These are phyloP conservation scores for Caloboletus firmus DNA, from an alignment of 1,284 basidiomycete species.

Conservation along the genomic window DNA sequence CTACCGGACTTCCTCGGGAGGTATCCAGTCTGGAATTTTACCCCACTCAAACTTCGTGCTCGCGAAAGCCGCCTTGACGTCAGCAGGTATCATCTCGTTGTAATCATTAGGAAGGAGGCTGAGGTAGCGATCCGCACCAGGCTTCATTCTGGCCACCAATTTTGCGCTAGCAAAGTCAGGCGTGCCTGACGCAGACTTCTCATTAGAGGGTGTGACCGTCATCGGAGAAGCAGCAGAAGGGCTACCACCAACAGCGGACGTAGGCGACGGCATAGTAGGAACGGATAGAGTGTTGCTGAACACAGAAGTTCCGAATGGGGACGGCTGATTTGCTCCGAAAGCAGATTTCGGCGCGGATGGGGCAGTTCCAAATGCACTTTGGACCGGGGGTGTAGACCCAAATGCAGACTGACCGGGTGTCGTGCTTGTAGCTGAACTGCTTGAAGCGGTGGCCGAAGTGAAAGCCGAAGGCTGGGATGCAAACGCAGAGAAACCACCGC, in stretches of 20 bases:
- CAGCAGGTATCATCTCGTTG: conserved; percentile 49
- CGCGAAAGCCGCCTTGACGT: conserved; percentile 59
- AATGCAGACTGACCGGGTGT: conserved; percentile 32
- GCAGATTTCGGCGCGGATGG: conserved; percentile 27
- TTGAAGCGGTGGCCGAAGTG: conserved; percentile 14
- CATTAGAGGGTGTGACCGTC: conserved; percentile 26
- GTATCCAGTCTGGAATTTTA: conserved; percentile 74
- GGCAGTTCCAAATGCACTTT: conserved; percentile 31
- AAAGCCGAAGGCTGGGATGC: conserved; percentile 34
- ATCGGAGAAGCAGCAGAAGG: conserved; percentile 30
- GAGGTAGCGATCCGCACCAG: conserved; percentile 57
- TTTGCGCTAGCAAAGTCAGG: conserved; percentile 48
- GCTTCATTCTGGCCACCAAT: conserved; percentile 39
- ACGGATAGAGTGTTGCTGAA: conserved; percentile 15
- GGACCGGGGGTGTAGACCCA: conserved; percentile 24
- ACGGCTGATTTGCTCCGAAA: conserved; percentile 29
- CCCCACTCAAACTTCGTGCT: conserved; percentile 67
- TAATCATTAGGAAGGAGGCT: conserved; percentile 59
- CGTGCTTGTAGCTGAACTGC: conserved; percentile 9
- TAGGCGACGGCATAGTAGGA: conserved; percentile 17
- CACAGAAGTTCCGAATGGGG: conserved; percentile 17
- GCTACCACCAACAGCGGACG: conserved; percentile 21
- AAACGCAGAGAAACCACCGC: conserved; percentile 41
- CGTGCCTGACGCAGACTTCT: conserved; percentile 26
- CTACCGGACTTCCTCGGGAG: conserved; percentile 65